Evolutionary conservation across 2,329 filamentous ascomycete genomes (phyloP), one percentile per base, ranked within the genome.

Genomic region (Raffaelea ambrosiae): DNA sequence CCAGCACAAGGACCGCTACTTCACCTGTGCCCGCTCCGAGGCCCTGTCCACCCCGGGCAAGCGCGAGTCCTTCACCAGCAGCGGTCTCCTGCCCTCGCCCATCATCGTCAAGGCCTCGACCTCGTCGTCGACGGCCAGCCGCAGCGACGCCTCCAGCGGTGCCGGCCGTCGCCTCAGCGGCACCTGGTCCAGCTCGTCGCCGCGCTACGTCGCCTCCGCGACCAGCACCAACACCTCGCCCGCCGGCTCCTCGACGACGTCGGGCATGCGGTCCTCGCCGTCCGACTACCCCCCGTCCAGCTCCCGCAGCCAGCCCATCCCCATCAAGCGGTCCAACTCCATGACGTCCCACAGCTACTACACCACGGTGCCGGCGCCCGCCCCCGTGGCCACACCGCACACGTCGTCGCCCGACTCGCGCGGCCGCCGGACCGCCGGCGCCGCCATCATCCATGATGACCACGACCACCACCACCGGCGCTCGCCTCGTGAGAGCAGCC

Each of bases 321-420:
- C 53, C n/a, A 54, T 58, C 45, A 54, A 57, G 48, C 58, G 58
- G 39, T 52, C 57, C 35, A 38, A 38, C 35, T 53, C 55, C n/a
- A 60, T 56, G 38, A 48, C 56, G 38, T 55, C 57, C 18, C 55
- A 57, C 29, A 50, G 42, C 31, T 54, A 44, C 54, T 19, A 38
- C 35, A 8, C 35, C 14, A 10, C 35, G 35, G 18, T 33, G 31
- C 31, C 31, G 9, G 9, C 31, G 9, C 31, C 31, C 9, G 16
- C 9, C 31, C 31, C n/a, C n/a, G 31, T 33, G 31, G 31, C n/a
- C n/a, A n/a, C 26, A 29, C 7, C 41, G n/a, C 43, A 46, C 20
- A 45, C 43, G 44, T 44, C 43, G 44, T 44, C 50, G 26, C 49
- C 49, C 13, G 48, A 52, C 7, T 29, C 26, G 21, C 54, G 53